Evolutionary conservation across 441 rosid genomes (phyloP), one percentile per base, ranked within the genome.

Genomic region (Adansonia rubrostipa): DNA sequence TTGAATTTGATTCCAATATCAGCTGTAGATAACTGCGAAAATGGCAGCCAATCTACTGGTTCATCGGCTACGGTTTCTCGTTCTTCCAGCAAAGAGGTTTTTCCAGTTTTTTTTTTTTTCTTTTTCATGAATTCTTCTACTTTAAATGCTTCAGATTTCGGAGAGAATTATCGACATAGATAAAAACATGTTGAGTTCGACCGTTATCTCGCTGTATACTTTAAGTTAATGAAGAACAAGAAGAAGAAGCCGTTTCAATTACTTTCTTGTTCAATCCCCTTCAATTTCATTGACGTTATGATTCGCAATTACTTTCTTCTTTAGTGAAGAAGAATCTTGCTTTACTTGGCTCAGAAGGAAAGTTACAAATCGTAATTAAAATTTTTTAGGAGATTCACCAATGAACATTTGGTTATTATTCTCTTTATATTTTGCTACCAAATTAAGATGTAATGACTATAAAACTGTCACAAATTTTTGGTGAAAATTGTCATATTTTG

Each of bases 81-180:
- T 54, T 72, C 75, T 72, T 54, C 64, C 9, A 40, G 75, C 75
- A 54, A 72, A 54, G 50, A 72, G 75, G 64, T 70, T 13, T 70
- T 51, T 19, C 42, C 0, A 4, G 24, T 15, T 24, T 24, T 45
- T 47, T 1, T 20, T 48, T 6, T 10, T 28, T 20, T 53, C 6
- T 14, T 4, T 53, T 20, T 3, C 2, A 9, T 51, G 40, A 50
- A 6, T 50, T 13, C 11, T 50, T 11, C 45, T 6, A 14, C 42
- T 48, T 22, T 22, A 22, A 48, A 48, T 48, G 73, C 40, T 69
- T 69, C 40, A 22, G 9, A 19, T 57, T 24, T 36, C 6, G 42
- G 50, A 69, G 73, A 69, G 51, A 42, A 6, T 64, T 65, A 20
- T 65, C 45, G 13, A 65, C 8, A n/a, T 65, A 15, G 7, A 58